Conservation (phyloP, 106 monocot species). For the Triglochin maritima region DNA sequence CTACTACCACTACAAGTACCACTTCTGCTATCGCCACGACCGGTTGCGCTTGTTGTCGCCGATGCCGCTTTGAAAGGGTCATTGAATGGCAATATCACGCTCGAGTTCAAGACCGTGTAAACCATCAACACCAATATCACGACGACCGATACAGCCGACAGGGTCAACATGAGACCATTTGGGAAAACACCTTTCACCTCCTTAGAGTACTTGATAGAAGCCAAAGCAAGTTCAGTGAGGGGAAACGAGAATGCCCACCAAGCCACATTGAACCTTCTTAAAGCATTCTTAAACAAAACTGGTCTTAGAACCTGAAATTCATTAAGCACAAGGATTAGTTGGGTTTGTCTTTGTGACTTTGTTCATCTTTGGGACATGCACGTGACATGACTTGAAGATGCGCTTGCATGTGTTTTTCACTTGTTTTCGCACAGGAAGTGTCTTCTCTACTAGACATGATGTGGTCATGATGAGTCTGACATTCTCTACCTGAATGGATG, state of each 20-base stretch:
- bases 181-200: constrained; percentile 6
- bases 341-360: too few species aligned
- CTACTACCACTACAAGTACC: too few species aligned
- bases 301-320: constrained; percentile 18
- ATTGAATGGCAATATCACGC: constrained; percentile 7
- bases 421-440: too few species aligned
- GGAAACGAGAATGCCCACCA: constrained; percentile 40
- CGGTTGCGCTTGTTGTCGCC: too few species aligned
- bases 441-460: too few species aligned
- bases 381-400: too few species aligned
- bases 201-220: constrained; percentile 19
- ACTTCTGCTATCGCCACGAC: too few species aligned
- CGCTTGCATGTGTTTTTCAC: too few species aligned
- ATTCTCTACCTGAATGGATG: too few species aligned
- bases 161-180: constrained; percentile 14
- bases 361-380: too few species aligned
- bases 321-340: too few species aligned
- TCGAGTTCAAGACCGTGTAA: constrained; percentile 9
- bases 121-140: constrained; percentile 13
- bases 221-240: constrained; percentile 21
- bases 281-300: constrained; percentile 21
- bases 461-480: too few species aligned
- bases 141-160: constrained; percentile 9
- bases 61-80: constrained; percentile 6
- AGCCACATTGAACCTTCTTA: constrained; percentile 20